Conservation (phyloP, 495 filamentous ascomycete species). For the Tuber indicum region DNA sequence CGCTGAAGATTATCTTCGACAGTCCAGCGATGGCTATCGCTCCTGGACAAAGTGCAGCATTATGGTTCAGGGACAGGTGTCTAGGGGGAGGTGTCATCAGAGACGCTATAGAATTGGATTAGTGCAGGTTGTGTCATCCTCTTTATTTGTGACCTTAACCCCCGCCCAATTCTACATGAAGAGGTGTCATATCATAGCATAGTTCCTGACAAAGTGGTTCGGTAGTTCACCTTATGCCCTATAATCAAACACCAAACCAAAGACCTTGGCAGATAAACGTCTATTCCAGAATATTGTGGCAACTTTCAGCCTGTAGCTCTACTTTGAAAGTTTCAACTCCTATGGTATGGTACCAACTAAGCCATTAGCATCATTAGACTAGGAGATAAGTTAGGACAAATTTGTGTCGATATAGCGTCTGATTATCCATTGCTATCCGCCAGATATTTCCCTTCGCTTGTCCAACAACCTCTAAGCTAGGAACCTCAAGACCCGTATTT, state of each 20-base stretch:
- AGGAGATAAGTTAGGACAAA: neutral
- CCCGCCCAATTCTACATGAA: neutral
- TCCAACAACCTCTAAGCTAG: neutral
- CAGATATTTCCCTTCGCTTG: neutral
- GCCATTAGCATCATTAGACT: neutral
- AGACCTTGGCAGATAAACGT: neutral
- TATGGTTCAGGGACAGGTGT: slow-evolving; percentile 39
- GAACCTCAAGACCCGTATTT: neutral
- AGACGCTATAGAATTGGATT: slow-evolving; percentile 26
- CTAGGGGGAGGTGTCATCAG: slow-evolving; percentile 38
- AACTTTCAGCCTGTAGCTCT: neutral
- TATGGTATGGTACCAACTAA: neutral
- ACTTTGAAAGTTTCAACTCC: neutral
- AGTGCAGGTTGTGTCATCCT: neutral
- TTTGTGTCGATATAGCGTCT: neutral
- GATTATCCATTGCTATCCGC: neutral
- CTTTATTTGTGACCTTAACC: neutral
- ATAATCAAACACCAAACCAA: neutral
- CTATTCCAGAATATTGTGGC: neutral
- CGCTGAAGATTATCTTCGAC: slow-evolving; percentile 33
- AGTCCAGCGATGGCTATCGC: slow-evolving; percentile 34
- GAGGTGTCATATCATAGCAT: neutral
- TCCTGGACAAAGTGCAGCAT: slow-evolving; percentile 36
- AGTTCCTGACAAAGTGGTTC: neutral
- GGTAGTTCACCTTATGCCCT: neutral